Evolutionary conservation across 2,329 filamentous ascomycete genomes (phyloP), one percentile per base, ranked within the genome.

Genomic region (Plenodomus biglobosus): DNA sequence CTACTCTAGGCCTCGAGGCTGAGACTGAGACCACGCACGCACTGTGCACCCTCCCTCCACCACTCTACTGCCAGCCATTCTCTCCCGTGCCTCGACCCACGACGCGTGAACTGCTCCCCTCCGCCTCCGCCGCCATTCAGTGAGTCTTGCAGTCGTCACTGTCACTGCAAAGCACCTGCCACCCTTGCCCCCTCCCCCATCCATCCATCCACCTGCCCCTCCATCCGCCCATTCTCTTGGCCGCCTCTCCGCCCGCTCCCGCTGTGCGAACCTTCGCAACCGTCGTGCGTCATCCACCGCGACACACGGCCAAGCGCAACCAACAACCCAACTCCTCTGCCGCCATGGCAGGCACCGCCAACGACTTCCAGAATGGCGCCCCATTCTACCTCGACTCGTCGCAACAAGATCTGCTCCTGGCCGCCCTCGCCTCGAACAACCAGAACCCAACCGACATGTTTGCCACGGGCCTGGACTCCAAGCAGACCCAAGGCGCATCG

Each of bases 321-420:
- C 27, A 3, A 6, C 27, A 15, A 15, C 27, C 27, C 13, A 15
- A 6, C 27, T 32, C 18, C 18, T 18, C 35, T 18, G 3, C 35
- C 57, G 56, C 58, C 34, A 73, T 73, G 70, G 69, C 70, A 44
- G 69, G 69, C 46, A 64, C 68, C 40, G 53, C 61, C 52, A 72
- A 70, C 64, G 65, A 71, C 50, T 70, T 69, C 56, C 68, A 69
- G 56, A 72, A 70, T 58, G 70, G 70, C 34, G 66, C 71, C 38
- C 69, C 67, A 24, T 71, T 69, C 54, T 76, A 77, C 50, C 75
- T 79, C 42, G 74, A 76, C 40, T 63, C 70, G 30, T 72, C 72
- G 38, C 75, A 80, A 56, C 75, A 78, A 60, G 71, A 77, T 53
- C 70, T 79, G 8, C 70, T 79, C 13, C 64, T 78, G 15, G 76